A percentile compares a stretch with the other conserved stretches of the same genome.
Conservation (phyloP, 768 basidiomycete genomes). For the Lactarius trivialis region DNA sequence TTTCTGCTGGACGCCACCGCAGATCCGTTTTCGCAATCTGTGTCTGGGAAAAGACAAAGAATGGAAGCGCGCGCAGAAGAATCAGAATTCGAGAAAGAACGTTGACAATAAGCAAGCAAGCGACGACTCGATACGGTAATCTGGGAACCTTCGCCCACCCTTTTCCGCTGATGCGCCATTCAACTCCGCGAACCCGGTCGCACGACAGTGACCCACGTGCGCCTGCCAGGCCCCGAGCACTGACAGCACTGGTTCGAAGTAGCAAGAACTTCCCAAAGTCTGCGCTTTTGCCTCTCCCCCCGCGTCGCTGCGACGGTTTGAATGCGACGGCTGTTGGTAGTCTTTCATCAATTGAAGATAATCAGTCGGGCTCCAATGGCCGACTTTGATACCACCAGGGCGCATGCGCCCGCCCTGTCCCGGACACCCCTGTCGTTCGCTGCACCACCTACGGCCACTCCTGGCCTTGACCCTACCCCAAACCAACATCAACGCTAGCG, state of each 20-base stretch:
- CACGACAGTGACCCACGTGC: neutral
- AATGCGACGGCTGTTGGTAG: neutral
- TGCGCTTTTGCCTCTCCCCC: neutral
- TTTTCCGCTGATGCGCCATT: neutral
- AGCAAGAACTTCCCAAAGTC: neutral
- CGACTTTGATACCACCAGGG: too few species aligned
- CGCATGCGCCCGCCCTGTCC: too few species aligned
- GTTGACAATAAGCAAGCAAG: neutral
- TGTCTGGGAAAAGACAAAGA: too few species aligned
- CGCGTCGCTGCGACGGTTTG: neutral
- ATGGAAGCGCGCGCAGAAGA: neutral
- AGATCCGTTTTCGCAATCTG: too few species aligned
- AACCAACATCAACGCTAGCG: neutral
- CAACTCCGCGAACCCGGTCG: neutral
- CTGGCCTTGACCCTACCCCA: neutral
- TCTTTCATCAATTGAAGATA: fast-evolving
- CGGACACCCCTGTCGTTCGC: neutral
- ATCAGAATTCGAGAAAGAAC: neutral
- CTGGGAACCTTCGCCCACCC: neutral
- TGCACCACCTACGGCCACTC: neutral
- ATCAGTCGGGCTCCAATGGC: neutral
- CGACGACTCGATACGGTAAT: neutral
- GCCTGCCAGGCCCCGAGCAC: too few species aligned
- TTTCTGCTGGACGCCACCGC: too few species aligned
- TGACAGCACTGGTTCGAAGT: too few species aligned